A percentile compares a stretch with the other conserved stretches of the same genome.
phyloP scores from a whole-genome alignment of 2,329 filamentous ascomycete species.

The Trichothecium sympodiale region DNA sequence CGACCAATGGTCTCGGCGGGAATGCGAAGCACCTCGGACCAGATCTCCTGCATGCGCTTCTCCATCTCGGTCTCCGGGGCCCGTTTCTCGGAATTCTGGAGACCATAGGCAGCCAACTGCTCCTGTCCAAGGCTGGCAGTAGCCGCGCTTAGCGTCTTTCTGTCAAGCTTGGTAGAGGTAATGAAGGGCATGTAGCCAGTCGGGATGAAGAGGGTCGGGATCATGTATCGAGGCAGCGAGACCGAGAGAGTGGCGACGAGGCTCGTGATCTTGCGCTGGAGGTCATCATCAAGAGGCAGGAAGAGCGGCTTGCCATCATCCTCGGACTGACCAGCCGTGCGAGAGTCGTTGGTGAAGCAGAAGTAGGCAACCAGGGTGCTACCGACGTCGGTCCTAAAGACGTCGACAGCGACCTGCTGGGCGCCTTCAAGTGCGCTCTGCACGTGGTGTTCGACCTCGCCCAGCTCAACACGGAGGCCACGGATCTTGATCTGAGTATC shows the following conservation, averaged over 20 bases:
- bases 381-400: background rate
- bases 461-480: slow-evolving; percentile 35
- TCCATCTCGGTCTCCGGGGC: slow-evolving; percentile 11
- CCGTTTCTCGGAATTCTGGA: slow-evolving; percentile 12
- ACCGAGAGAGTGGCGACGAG: slow-evolving; percentile 7
- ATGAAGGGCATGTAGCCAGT: slow-evolving; percentile 27
- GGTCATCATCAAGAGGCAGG: background rate
- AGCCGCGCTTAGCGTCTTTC: slow-evolving; percentile 5
- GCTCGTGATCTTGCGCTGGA: background rate
- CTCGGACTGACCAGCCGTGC: slow-evolving; percentile 1
- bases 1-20: slow-evolving; percentile 2
- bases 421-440: background rate
- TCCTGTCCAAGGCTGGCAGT: slow-evolving; percentile 4
- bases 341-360: slow-evolving; percentile 2
- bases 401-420: background rate
- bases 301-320: background rate
- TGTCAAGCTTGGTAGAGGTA: slow-evolving; percentile 28
- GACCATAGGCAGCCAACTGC: slow-evolving; percentile 9
- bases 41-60: slow-evolving; percentile 21
- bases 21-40: slow-evolving; percentile 6
- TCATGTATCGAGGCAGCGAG: slow-evolving; percentile 25
- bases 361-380: slow-evolving; percentile 1
- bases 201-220: slow-evolving; percentile 29
- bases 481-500: slow-evolving; percentile 45
- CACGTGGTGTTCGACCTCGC: slow-evolving; percentile 8